Evolutionary conservation across 202 grass and related monocot genomes (phyloP).

Genomic region (Musa balbisiana): DNA sequence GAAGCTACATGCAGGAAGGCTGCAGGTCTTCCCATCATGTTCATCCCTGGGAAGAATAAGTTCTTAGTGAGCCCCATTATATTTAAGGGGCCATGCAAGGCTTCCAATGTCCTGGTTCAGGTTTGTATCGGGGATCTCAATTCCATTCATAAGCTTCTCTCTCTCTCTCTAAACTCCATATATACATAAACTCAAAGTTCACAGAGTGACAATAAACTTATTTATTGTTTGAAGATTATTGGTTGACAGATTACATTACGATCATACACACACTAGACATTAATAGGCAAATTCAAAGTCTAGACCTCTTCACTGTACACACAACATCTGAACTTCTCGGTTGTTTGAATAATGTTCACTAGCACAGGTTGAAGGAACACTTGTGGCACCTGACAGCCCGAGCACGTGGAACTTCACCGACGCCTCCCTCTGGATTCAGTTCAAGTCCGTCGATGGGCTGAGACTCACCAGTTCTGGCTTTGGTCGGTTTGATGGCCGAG

Average conservation of each 20-base stretch:
- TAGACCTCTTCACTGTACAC: background rate
- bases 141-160: background rate
- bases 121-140: background rate
- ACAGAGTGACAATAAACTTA: no score
- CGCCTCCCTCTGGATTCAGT: constrained; percentile 15
- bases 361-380: constrained; percentile 17
- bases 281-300: no score
- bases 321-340: background rate
- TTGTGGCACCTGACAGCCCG: constrained; percentile 1
- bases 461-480: background rate
- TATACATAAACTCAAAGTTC: no score
- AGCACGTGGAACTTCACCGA: background rate
- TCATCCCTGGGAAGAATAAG: background rate
- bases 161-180: background rate
- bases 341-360: background rate
- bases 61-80: constrained; percentile 8
- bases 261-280: no score
- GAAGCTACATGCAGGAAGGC: background rate
- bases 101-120: constrained; percentile 4
- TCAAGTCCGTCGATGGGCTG: constrained; percentile 4
- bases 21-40: background rate
- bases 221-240: no score
- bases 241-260: no score
- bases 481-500: background rate
- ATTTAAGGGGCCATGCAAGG: constrained; percentile 17